Conservation (phyloP, 164 flowering plant species). For the Stephania yunnanensis region DNA sequence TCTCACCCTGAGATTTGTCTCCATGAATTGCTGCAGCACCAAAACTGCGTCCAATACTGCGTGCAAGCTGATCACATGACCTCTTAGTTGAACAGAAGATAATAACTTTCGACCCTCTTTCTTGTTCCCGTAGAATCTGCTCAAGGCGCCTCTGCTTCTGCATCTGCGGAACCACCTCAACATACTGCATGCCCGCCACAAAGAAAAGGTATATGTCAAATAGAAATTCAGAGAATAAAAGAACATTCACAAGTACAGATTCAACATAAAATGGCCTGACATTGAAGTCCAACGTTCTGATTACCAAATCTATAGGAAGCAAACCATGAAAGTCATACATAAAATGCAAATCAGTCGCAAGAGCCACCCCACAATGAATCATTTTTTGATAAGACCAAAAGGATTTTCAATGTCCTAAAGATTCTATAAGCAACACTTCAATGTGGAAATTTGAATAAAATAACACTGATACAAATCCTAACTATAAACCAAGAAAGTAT, state of each 20-base stretch:
- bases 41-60: slow-evolving; percentile 64
- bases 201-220: slow-evolving; percentile 8
- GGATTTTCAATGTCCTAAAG: neutral
- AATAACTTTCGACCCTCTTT: slow-evolving; percentile 74
- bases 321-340: neutral
- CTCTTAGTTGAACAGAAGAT: slow-evolving; percentile 87
- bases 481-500: neutral
- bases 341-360: no score
- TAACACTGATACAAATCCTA: neutral
- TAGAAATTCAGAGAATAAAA: slow-evolving; percentile 50
- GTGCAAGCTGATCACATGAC: slow-evolving; percentile 83
- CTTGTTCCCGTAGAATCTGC: slow-evolving; percentile 82
- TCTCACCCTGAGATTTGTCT: slow-evolving; percentile 86
- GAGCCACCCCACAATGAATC: neutral
- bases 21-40: slow-evolving; percentile 95
- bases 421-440: neutral
- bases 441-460: neutral
- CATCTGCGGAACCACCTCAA: slow-evolving; percentile 82
- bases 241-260: slow-evolving; percentile 27
- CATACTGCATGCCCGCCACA: slow-evolving; percentile 42
- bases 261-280: neutral
- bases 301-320: neutral
- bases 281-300: neutral
- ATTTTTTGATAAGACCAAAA: neutral
- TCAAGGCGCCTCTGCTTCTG: slow-evolving; percentile 84